These are phyloP conservation scores for Lachnellula arida DNA, from an alignment of 2,329 filamentous ascomycete species.

Conservation along the genomic window DNA sequence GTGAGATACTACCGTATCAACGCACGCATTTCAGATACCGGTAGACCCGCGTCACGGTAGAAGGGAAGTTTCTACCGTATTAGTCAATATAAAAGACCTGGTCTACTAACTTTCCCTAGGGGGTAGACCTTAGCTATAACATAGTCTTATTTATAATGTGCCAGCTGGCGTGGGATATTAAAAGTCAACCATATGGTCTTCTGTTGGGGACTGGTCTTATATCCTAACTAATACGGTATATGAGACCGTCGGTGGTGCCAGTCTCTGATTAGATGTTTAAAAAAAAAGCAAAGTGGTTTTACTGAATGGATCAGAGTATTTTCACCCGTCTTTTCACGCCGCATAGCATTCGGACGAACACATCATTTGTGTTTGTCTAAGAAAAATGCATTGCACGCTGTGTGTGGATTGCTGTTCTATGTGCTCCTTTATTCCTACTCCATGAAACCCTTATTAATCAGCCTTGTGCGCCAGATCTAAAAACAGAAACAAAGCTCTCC, in stretches of 20 bases:
- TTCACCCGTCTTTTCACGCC: neutral
- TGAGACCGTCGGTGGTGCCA: neutral
- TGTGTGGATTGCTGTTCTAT: neutral
- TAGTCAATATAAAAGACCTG: no score
- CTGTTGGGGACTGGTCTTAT: no score
- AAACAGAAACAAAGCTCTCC: constrained; percentile 3
- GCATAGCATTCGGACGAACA: neutral
- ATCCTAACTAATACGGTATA: neutral
- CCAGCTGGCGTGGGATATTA: no score
- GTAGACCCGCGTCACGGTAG: neutral
- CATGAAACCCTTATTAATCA: neutral
- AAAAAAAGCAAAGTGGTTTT: no score
- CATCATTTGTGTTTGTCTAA: neutral
- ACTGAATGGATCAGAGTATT: neutral
- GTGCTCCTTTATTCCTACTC: neutral
- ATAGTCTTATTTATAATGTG: no score
- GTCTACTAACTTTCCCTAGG: no score
- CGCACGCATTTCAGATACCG: neutral
- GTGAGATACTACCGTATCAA: neutral
- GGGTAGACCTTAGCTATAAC: no score
- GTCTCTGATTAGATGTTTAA: no score
- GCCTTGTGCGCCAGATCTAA: constrained; percentile 10
- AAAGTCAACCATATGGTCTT: no score
- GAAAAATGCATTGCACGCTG: neutral
- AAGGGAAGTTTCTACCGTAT: neutral